Base-by-base conservation (phyloP, 202 grass and related monocot species). In the Saccharum hybrid region DNA sequence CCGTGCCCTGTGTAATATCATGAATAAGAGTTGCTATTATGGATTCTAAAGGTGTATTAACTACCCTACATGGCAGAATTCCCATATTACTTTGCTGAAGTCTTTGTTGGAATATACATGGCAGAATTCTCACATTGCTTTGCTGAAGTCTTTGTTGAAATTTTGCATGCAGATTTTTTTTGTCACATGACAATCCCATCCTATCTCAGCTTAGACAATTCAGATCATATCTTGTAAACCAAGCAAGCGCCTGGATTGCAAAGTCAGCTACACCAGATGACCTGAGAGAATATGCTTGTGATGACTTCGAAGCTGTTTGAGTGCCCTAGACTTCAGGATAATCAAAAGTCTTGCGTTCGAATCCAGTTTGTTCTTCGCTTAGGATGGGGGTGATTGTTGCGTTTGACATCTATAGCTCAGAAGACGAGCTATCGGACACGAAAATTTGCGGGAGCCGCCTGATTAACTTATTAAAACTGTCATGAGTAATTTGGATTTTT, bases 91-190 rank as follows among this genome's bases (percentile, higher is more conserved):
- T 56, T 8, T 56, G 19, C 56, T 59, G n/a, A 59, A 60, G 21
- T 60, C 21, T 60, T 60, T 21, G 54, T 59, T 57, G 52, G 52
- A 57, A 57, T 57, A 9, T 57, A 22, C 34, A 15, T 22, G 60
- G 82, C 33, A 15, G 34, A 78, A 63, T 60, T 67, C 0, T 61
- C 30, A 0, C 51, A 60, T 13, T 46, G 8, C 7, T 41, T 76
- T 64, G 15, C 18, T 49, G 10, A 28, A 3, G 30, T 65, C 65
- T 82, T 40, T 76, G 31, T 76, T 81, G 75, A n/a, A 68, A 41
- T 19, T 16, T 19, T 46, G 1, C 10, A 10, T 11, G 12, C 52
- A 66, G 21, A 39, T 15, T 16, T 70, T 66, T 2, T 2, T 82
- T 54, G 22, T 12, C 0, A 26, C 68, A 14, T 72, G 13, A 34